Base-by-base conservation (phyloP, 2,329 filamentous ascomycete genomes). In the Tolypocladium nubicola region DNA sequence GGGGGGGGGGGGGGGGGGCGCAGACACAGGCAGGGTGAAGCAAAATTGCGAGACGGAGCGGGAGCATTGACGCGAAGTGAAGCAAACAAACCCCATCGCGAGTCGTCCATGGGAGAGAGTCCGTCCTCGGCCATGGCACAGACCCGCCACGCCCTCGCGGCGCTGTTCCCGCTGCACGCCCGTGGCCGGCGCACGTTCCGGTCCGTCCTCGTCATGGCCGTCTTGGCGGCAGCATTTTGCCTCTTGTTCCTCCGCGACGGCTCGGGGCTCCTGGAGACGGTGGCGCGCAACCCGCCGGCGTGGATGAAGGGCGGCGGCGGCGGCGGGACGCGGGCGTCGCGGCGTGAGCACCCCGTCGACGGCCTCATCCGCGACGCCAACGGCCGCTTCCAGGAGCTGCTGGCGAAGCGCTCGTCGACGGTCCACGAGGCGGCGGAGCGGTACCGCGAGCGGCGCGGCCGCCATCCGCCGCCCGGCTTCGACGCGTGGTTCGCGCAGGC, bases 401-500 rank as follows among this genome's bases (percentile, higher is more conserved):
- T 47, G 23, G 13, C 16, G 19, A 47, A 30, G 13, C 45, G 45
- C 45, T 47, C 45, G 14, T 47, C 9, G 13, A 47, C 4, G 19
- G 69, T 87, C 54, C 67, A 71, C 9, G 73, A 78, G 16, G 79
- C 82, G 5, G 81, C 84, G 0, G 71, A 73, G 4, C 78, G 76
- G 26, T 87, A 87, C 65, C 77, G 83, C 58, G 67, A 71, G 37
- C 75, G 77, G 52, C 76, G 83, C 60, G 82, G 81, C 21, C 75
- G 83, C 30, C 81, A 86, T 62, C 84, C 83, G 2, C 84, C 84
- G 6, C 84, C 83, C 0, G 81, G 80, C 14, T 87, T 87, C 63
- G 76, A 83, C 59, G 70, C 75, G 50, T 86, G 84, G 83, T 78
- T 81, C 62, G 68, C 72, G 38, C 82, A 80, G 56, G 83, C 83